These are phyloP conservation scores for Lachancea cidri DNA, from an alignment of 805 yeast species.

Conservation along the genomic window DNA sequence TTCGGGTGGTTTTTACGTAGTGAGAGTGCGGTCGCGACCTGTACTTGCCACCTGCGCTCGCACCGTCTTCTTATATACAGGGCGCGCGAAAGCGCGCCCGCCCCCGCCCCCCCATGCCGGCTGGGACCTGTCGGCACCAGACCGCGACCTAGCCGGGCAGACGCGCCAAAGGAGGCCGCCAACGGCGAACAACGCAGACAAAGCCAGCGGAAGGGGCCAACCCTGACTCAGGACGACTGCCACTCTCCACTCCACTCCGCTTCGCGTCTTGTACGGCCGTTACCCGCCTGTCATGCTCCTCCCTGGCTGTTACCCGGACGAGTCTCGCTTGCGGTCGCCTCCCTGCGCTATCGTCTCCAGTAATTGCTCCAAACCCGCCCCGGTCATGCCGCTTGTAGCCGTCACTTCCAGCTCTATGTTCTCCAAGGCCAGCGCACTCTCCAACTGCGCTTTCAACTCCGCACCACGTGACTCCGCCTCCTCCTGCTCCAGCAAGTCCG, in stretches of 20 bases:
- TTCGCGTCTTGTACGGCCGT: too few relatives aligned
- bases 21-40: too few relatives aligned
- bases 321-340: too few relatives aligned
- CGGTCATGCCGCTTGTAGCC: slow-evolving; percentile 3
- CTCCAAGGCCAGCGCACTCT: neutral
- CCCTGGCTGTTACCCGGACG: neutral
- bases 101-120: neutral
- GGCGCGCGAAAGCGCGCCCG: neutral
- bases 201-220: neutral
- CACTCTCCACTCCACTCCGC: too few relatives aligned
- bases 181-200: too few relatives aligned
- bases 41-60: too few relatives aligned
- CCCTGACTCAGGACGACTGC: too few relatives aligned
- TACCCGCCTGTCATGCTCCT: neutral
- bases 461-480: neutral
- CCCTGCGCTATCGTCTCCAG: neutral
- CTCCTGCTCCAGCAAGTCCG: slow-evolving; percentile 46
- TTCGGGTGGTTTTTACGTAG: too few relatives aligned
- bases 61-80: neutral
- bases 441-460: neutral
- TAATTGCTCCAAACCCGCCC: neutral
- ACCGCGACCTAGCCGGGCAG: slow-evolving; percentile 1
- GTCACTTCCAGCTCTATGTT: slow-evolving; percentile 3
- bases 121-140: neutral
- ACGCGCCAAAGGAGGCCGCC: slow-evolving; percentile 1